These are phyloP conservation scores for Scalesia atractyloides DNA, from an alignment of 129 eudicot species.

Conservation along the genomic window DNA sequence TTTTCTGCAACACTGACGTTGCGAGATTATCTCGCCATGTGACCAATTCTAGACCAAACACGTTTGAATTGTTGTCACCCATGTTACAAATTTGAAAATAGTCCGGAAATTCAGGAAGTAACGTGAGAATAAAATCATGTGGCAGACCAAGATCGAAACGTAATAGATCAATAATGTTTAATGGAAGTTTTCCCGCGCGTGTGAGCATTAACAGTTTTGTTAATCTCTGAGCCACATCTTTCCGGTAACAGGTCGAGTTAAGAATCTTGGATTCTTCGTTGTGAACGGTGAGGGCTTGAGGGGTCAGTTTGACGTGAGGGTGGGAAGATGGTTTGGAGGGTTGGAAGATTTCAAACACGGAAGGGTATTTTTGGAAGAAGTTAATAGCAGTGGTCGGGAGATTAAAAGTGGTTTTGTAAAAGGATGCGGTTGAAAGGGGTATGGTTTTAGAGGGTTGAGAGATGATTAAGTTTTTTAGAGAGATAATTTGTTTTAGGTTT, in stretches of 20 bases:
- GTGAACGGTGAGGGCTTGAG: constrained; percentile 51
- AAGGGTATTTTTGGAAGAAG: constrained; percentile 70
- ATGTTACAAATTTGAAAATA: constrained; percentile 63
- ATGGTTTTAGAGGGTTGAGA: constrained; percentile 69
- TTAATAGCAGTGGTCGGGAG: constrained; percentile 65
- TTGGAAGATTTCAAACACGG: constrained; percentile 52
- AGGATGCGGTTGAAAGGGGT: constrained; percentile 55
- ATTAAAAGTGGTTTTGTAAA: constrained; percentile 50
- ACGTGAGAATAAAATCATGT: constrained; percentile 48
- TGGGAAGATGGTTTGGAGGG: constrained; percentile 46
- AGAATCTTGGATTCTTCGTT: constrained; percentile 55
- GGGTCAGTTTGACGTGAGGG: constrained; percentile 66
- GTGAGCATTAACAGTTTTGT: constrained; percentile 71
- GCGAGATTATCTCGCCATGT: constrained; percentile 68
- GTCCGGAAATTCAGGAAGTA: constrained; percentile 67
- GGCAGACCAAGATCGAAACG: constrained; percentile 79
- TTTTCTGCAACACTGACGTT: constrained; percentile 48
- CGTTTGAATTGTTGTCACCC: constrained; percentile 36
- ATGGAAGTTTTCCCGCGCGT: constrained; percentile 49
- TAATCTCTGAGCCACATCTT: constrained; percentile 54
- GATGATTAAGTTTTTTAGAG: constrained; percentile 60
- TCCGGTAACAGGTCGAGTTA: constrained; percentile 30
- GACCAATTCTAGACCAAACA: constrained; percentile 73
- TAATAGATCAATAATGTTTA: constrained; percentile 50
- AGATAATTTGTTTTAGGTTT: constrained; percentile 59